Evolutionary conservation across 805 yeast genomes (phyloP).

Genomic region (Metschnikowia picachoensis): DNA sequence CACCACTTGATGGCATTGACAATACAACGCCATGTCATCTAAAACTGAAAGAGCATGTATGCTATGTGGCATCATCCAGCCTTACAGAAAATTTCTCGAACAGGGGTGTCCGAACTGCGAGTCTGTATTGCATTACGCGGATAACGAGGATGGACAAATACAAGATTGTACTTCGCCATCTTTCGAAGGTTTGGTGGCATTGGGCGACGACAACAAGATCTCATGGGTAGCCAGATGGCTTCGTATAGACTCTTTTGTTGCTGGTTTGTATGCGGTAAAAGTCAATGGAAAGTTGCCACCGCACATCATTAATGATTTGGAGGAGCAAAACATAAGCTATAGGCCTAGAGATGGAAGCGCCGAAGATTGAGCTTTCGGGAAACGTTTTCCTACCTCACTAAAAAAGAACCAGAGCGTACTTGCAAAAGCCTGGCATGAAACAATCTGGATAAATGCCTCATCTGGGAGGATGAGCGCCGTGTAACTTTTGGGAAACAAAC

Average conservation of each 20-base stretch:
- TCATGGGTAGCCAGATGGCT: slow-evolving; percentile 98
- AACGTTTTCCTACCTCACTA: neutral
- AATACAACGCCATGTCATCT: slow-evolving; percentile 36
- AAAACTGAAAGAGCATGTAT: slow-evolving; percentile 91
- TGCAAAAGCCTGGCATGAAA: no score
- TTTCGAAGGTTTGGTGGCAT: slow-evolving; percentile 90
- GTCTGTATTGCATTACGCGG: slow-evolving; percentile 69
- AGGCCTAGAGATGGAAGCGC: slow-evolving; percentile 95
- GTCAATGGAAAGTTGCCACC: slow-evolving; percentile 89
- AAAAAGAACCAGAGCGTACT: neutral
- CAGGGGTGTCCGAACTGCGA: slow-evolving; percentile 97
- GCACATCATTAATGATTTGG: slow-evolving; percentile 71
- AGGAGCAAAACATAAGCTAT: slow-evolving; percentile 72
- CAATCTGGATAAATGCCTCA: no score
- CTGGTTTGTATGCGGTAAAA: slow-evolving; percentile 91
- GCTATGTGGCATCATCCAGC: slow-evolving; percentile 91
- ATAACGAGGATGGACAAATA: slow-evolving; percentile 77
- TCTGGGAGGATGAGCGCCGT: no score
- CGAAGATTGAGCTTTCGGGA: slow-evolving; percentile 39
- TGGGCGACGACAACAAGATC: slow-evolving; percentile 69
- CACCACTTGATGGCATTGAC: no score
- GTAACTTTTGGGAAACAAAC: no score
- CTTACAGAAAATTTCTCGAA: slow-evolving; percentile 65
- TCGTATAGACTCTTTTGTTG: slow-evolving; percentile 80
- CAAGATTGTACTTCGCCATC: slow-evolving; percentile 95